phyloP scores from a whole-genome alignment of 1,139 yeast genomes.

The Geotrichum candidum region DNA sequence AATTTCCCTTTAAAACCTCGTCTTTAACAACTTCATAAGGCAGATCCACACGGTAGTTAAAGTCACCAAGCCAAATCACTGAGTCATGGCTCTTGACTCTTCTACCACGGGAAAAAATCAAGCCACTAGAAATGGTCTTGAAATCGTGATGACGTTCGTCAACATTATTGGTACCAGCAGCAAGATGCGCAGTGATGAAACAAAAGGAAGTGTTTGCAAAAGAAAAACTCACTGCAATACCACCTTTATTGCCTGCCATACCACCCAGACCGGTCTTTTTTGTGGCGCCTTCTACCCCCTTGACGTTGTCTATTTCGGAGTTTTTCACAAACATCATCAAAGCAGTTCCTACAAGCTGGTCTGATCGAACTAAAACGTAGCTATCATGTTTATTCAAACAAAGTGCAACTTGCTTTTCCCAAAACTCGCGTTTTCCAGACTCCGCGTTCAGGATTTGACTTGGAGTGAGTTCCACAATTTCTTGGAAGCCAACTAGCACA shows the following conservation, averaged over 20 bases:
- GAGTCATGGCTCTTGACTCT: conserved; percentile 77
- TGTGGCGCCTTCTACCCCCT: conserved; percentile 70
- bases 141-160: conserved; percentile 88
- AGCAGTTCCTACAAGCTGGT: conserved; percentile 91
- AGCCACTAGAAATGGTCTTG: conserved; percentile 69
- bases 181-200: conserved; percentile 84
- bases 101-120: conserved; percentile 66
- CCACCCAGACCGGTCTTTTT: conserved; percentile 91
- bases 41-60: conserved; percentile 76
- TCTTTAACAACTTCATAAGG: conserved; percentile 70
- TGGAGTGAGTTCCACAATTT: conserved; percentile 84
- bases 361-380: conserved; percentile 71
- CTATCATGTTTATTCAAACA: conserved; percentile 51
- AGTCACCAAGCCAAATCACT: conserved; percentile 92
- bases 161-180: conserved; percentile 82
- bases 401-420: conserved; percentile 68
- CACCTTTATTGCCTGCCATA: conserved; percentile 88
- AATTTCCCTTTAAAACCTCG: conserved; percentile 45
- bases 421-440: conserved; percentile 58
- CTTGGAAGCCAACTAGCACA: conserved; percentile 82
- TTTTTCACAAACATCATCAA: conserved; percentile 64
- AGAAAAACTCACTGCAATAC: conserved; percentile 75
- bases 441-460: conserved; percentile 84
- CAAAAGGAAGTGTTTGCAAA: conserved; percentile 76
- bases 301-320: conserved; percentile 55